A percentile compares a stretch with the other conserved stretches of the same genome.
These are phyloP conservation scores for Salvia rosmarinus DNA, from an alignment of 257 asterid genomes.

Conservation along the genomic window DNA sequence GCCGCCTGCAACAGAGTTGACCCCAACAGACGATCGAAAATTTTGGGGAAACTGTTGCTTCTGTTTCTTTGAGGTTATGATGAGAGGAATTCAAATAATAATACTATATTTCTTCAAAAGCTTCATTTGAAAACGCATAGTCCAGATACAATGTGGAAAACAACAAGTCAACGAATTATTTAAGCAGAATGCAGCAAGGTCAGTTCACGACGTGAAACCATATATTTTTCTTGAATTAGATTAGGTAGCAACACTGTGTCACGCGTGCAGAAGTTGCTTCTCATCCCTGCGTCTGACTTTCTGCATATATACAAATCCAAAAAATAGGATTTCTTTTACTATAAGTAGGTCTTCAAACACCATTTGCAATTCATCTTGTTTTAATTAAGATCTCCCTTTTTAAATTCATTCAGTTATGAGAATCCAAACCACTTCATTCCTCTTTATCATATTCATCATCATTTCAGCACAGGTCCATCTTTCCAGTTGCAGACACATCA, in stretches of 20 bases:
- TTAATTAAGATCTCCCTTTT: neutral
- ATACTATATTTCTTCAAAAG: too few relatives aligned
- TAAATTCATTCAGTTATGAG: slow-evolving; percentile 26
- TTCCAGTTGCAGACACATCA: slow-evolving; percentile 31
- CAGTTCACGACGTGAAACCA: slow-evolving; percentile 25
- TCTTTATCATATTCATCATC: slow-evolving; percentile 29
- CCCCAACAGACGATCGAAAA: neutral
- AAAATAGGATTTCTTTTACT: slow-evolving; percentile 16
- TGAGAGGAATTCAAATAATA: neutral
- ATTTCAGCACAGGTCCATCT: slow-evolving; percentile 18
- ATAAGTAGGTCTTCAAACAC: slow-evolving; percentile 13
- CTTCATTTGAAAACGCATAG: neutral
- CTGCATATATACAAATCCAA: neutral
- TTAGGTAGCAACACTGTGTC: neutral
- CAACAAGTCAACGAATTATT: slow-evolving; percentile 34
- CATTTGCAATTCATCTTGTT: slow-evolving; percentile 14
- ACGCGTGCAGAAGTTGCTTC: slow-evolving; percentile 26
- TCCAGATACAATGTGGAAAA: neutral
- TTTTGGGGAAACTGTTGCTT: too few relatives aligned
- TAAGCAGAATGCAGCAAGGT: too few relatives aligned
- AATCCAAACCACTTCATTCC: slow-evolving; percentile 16
- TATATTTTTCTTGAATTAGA: slow-evolving; percentile 2
- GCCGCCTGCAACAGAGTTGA: slow-evolving; percentile 34
- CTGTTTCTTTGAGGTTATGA: neutral
- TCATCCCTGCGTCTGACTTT: slow-evolving; percentile 24